Conservation (phyloP, 768 basidiomycete genomes). For the Leccinum aurantiacum region DNA sequence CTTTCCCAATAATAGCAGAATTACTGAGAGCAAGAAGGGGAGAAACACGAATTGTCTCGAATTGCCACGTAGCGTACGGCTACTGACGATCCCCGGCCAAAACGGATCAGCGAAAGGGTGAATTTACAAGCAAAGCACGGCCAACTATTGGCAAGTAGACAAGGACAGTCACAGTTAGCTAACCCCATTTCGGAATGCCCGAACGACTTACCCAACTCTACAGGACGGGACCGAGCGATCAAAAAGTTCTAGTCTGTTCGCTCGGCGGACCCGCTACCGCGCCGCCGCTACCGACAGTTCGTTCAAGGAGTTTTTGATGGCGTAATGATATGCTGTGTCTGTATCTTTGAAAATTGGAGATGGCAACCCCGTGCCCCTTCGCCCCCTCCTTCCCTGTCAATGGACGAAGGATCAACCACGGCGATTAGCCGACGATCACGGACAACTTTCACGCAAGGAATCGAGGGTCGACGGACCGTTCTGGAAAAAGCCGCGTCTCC, state of each 20-base stretch:
- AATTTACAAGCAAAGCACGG: too few species aligned
- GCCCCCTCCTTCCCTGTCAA: background rate
- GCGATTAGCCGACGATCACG: background rate
- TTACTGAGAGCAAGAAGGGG: background rate
- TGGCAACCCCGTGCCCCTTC: background rate
- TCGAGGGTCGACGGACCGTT: background rate
- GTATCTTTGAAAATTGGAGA: background rate
- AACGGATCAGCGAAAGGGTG: background rate
- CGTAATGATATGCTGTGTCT: background rate
- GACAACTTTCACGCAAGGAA: background rate
- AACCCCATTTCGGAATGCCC: background rate
- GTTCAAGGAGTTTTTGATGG: background rate
- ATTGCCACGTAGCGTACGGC: background rate
- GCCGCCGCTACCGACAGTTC: background rate
- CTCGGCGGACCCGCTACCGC: background rate
- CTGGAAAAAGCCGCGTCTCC: background rate
- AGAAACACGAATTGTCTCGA: background rate
- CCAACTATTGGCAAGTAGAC: background rate
- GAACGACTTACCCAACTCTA: background rate
- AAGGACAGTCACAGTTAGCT: background rate
- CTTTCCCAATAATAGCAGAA: background rate
- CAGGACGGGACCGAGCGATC: background rate
- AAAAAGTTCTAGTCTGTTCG: background rate
- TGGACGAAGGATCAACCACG: background rate
- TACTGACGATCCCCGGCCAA: background rate